phyloP scores from a whole-genome alignment of 2,329 filamentous ascomycete species.

The Pseudogymnoascus sp. region DNA sequence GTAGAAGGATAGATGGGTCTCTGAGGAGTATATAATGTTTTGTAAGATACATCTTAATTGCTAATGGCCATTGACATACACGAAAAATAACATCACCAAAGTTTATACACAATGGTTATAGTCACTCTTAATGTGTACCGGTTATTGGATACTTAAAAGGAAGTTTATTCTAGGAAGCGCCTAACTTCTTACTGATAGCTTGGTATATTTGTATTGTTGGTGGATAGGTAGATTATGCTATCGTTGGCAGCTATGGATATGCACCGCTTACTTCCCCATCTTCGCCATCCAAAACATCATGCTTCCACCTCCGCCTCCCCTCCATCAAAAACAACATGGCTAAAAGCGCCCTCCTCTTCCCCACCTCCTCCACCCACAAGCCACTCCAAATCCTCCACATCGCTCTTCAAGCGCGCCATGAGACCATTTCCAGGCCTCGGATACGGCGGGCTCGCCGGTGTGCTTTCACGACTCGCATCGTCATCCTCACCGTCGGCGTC shows the following conservation, averaged over 20 bases:
- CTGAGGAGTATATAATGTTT: neutral
- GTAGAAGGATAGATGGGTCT: slow-evolving; percentile 16
- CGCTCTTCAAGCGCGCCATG: slow-evolving; percentile 42
- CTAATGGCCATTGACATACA: neutral
- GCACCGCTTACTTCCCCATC: neutral
- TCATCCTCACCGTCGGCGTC: slow-evolving; percentile 25
- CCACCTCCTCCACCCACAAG: slow-evolving; percentile 50
- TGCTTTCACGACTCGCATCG: slow-evolving; percentile 37
- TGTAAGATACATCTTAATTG: neutral
- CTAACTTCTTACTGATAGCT: neutral
- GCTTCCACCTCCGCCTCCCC: neutral
- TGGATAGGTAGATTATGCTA: neutral
- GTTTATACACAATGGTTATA: neutral
- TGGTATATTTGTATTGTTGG: neutral
- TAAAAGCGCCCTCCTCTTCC: slow-evolving; percentile 28
- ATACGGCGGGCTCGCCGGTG: slow-evolving; percentile 53
- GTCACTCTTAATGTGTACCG: neutral
- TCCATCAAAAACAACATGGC: slow-evolving; percentile 25
- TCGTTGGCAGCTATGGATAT: neutral
- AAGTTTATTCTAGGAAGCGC: neutral
- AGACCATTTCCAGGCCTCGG: slow-evolving; percentile 57
- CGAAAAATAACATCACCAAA: neutral
- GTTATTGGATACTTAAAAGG: neutral
- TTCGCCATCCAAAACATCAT: neutral
- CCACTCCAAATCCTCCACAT: slow-evolving; percentile 54